Conservation (phyloP, 139 green algal genomes). For the Gonium pectorale region DNA sequence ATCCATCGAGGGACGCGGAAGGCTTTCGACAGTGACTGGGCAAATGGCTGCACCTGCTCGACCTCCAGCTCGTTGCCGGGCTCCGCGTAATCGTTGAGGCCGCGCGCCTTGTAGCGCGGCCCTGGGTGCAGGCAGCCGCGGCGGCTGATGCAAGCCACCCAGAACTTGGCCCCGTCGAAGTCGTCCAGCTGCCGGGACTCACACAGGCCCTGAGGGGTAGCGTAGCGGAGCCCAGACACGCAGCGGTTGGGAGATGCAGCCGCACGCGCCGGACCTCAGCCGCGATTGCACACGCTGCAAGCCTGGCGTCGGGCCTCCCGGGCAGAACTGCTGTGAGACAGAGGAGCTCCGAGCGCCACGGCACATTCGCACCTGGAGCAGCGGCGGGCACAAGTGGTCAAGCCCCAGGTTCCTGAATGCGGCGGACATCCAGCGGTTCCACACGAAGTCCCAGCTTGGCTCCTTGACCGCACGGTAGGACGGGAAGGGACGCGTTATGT, state of each 20-base stretch:
- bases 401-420: conserved; percentile 80
- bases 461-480: conserved; percentile 49
- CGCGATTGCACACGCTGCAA: no score
- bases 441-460: conserved; percentile 89
- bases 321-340: no score
- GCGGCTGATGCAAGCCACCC: conserved; percentile 78
- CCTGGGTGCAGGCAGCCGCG: conserved; percentile 91
- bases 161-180: conserved; percentile 67
- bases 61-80: conserved; percentile 98
- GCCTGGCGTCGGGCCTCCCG: no score
- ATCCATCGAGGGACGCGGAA: no score
- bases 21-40: no score
- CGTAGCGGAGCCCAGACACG: no score
- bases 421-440: conserved; percentile 87
- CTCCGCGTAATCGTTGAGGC: conserved; percentile 88
- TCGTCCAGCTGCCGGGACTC: conserved; percentile 81
- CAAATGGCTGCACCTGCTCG: conserved; percentile 93
- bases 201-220: conserved; percentile 83
- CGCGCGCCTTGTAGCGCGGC: conserved; percentile 91
- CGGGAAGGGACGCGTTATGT: conserved; percentile 95
- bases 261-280: no score
- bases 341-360: no score
- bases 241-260: no score
- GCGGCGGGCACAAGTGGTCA: conserved; percentile 78
- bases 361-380: conserved; percentile 87